phyloP scores from a whole-genome alignment of 2,329 filamentous ascomycete species.

The Talaromyces rugulosus region DNA sequence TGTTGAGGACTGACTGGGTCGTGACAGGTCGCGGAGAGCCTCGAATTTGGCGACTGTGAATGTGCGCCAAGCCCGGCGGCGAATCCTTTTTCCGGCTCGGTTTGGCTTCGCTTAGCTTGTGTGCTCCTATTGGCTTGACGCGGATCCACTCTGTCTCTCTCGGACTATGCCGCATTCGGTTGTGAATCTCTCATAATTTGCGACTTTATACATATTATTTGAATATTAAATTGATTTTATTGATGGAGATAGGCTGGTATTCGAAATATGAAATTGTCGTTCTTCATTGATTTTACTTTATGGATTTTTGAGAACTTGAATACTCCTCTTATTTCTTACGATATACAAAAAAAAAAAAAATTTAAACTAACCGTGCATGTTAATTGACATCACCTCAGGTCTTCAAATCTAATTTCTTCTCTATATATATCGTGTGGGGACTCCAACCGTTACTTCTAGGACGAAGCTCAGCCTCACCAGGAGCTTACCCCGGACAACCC shows the following conservation, averaged over 20 bases:
- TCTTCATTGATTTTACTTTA: no score
- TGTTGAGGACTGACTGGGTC: slow-evolving; percentile 6
- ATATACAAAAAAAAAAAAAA: no score
- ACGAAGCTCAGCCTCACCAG: no score
- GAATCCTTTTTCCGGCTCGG: slow-evolving; percentile 5
- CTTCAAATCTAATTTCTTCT: no score
- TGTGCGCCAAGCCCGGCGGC: slow-evolving; percentile 9
- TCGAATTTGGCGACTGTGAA: slow-evolving; percentile 10
- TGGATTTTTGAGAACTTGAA: background rate
- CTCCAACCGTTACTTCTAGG: no score
- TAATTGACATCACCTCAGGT: no score
- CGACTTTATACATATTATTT: background rate
- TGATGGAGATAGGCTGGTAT: background rate
- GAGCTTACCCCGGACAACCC: no score
- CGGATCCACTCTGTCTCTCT: background rate
- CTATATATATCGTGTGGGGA: no score
- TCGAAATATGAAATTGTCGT: no score
- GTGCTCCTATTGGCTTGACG: no score
- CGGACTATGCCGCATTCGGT: background rate
- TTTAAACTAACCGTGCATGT: no score
- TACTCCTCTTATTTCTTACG: background rate
- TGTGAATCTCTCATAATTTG: background rate
- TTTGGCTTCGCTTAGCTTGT: slow-evolving; percentile 7
- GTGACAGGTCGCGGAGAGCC: slow-evolving; percentile 1
- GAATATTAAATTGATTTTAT: background rate